These are phyloP conservation scores for Colletotrichum neosansevieriae DNA, from an alignment of 2,329 filamentous ascomycete species.

Conservation along the genomic window DNA sequence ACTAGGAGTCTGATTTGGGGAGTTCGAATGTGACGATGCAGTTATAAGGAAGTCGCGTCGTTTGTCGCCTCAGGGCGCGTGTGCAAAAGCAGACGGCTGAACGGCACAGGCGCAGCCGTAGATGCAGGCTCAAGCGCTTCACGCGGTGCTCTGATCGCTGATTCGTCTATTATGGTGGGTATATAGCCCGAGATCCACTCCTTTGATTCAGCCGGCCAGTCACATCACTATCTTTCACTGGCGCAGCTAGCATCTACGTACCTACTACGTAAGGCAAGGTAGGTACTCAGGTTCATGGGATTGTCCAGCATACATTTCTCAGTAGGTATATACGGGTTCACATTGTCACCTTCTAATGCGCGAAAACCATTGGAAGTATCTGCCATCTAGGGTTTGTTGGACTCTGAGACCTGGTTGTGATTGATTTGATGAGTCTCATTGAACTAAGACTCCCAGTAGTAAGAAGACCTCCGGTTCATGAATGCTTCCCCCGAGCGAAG, in stretches of 20 bases:
- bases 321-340: too few species aligned
- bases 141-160: too few species aligned
- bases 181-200: neutral
- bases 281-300: too few species aligned
- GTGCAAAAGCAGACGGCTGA: constrained; percentile 19
- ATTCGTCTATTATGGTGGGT: too few species aligned
- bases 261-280: too few species aligned
- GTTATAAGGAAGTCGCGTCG: constrained; percentile 34
- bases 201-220: too few species aligned
- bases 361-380: neutral
- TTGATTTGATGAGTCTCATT: constrained; percentile 4
- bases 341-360: neutral
- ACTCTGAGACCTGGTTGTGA: neutral
- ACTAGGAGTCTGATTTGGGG: constrained; percentile 12
- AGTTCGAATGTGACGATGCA: constrained; percentile 41
- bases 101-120: constrained; percentile 3
- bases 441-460: constrained; percentile 16
- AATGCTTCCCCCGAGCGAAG: constrained; percentile 20
- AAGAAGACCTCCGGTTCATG: constrained; percentile 18
- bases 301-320: too few species aligned
- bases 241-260: too few species aligned
- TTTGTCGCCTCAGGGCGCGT: constrained; percentile 19
- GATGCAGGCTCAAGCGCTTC: neutral
- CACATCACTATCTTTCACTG: too few species aligned
- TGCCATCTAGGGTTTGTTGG: neutral